phyloP scores from a whole-genome alignment of 495 filamentous ascomycete species.

The Lichenothelia convexa region DNA sequence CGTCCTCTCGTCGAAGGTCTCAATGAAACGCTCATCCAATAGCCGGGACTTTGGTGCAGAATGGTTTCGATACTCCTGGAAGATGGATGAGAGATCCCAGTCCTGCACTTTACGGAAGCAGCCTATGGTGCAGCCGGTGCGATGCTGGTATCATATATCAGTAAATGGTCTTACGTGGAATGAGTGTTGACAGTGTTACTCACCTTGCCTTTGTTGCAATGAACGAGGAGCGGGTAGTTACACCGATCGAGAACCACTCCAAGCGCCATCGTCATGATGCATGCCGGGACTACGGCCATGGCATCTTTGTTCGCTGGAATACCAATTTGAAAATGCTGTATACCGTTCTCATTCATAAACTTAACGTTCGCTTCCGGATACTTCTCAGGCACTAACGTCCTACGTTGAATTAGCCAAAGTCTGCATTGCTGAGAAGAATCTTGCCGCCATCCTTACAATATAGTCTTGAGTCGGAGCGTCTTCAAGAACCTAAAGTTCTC shows the following conservation, averaged over 20 bases:
- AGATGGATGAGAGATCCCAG: slow-evolving; percentile 35
- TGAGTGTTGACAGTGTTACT: slow-evolving; percentile 4
- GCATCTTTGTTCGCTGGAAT: slow-evolving; percentile 63
- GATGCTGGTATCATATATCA: slow-evolving; percentile 41
- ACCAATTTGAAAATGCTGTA: slow-evolving; percentile 48
- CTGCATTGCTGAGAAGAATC: background rate
- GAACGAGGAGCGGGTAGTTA: slow-evolving; percentile 62
- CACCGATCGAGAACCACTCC: slow-evolving; percentile 40
- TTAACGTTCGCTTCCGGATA: slow-evolving; percentile 34
- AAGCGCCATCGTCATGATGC: slow-evolving; percentile 44
- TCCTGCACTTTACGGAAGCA: slow-evolving; percentile 47
- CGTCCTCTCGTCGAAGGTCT: slow-evolving; percentile 23
- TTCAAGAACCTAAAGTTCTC: slow-evolving; percentile 47
- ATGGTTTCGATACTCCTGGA: slow-evolving; percentile 49
- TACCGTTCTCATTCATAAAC: slow-evolving; percentile 43
- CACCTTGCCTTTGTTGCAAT: slow-evolving; percentile 81
- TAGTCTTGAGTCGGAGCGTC: slow-evolving; percentile 47
- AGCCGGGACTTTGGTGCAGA: slow-evolving; percentile 43
- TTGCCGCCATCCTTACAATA: slow-evolving; percentile 38
- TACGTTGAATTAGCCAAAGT: slow-evolving; percentile 16
- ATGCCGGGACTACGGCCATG: slow-evolving; percentile 29
- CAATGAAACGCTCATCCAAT: slow-evolving; percentile 35
- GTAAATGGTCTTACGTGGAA: background rate
- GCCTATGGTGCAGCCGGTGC: slow-evolving; percentile 65
- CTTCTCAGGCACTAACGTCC: slow-evolving; percentile 58